phyloP scores from a whole-genome alignment of 148 eudicot species.

The Persicaria maculosa region DNA sequence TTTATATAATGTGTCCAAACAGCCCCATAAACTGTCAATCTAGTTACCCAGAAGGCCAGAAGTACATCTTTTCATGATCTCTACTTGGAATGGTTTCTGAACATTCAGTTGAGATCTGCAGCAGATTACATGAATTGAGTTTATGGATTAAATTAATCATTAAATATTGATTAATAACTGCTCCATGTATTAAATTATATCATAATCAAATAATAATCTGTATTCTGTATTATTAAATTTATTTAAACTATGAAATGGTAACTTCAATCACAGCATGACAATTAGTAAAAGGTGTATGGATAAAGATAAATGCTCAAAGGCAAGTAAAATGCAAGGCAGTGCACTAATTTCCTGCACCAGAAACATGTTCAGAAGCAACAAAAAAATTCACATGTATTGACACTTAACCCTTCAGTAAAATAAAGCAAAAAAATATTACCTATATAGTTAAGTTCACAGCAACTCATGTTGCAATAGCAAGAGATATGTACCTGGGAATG shows the following conservation, averaged over 20 bases:
- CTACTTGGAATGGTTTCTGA: no score
- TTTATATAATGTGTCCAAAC: background rate
- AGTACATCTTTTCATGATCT: background rate
- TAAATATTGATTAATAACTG: no score
- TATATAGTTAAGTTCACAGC: background rate
- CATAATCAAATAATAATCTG: no score
- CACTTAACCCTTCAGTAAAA: background rate
- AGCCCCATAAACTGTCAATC: background rate
- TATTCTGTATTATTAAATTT: no score
- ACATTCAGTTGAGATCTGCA: background rate
- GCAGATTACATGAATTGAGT: background rate
- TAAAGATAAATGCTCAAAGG: background rate
- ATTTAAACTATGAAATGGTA: background rate
- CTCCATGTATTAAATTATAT: no score
- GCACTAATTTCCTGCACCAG: background rate
- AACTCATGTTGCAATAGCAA: background rate
- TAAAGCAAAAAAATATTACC: background rate
- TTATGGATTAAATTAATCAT: background rate
- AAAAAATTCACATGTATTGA: conserved; percentile 5
- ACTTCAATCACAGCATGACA: background rate
- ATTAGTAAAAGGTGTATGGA: background rate
- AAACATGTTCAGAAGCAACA: conserved; percentile 4
- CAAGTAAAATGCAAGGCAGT: background rate
- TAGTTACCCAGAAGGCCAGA: background rate
- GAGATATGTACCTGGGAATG: background rate